Conservation (phyloP, 2,329 filamentous ascomycete genomes). For the Teratosphaeriaceae sp. region DNA sequence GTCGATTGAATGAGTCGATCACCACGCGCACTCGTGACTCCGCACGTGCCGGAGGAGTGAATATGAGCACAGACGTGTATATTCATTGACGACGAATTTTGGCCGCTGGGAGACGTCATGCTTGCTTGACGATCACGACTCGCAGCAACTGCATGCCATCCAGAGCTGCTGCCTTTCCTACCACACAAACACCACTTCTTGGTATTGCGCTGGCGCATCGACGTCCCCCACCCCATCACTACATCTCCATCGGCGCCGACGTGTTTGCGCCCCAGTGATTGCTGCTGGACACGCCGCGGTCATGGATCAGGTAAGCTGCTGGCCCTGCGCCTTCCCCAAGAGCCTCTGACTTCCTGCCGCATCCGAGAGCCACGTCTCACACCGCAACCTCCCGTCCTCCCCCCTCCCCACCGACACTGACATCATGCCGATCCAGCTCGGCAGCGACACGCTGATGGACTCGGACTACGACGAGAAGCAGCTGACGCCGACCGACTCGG, state of each 20-base stretch:
- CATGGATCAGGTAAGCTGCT: slow-evolving; percentile 15
- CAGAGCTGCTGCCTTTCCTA: too few species aligned
- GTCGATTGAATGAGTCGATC: too few species aligned
- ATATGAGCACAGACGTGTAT: too few species aligned
- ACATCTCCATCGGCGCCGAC: neutral
- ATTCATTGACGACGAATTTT: too few species aligned
- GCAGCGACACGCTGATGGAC: slow-evolving; percentile 58
- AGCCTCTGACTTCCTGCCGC: too few species aligned
- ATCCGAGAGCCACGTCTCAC: too few species aligned
- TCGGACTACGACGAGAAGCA: slow-evolving; percentile 57
- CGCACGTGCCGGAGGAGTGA: too few species aligned
- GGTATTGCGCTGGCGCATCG: slow-evolving; percentile 1
- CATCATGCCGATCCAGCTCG: slow-evolving; percentile 37
- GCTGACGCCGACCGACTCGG: slow-evolving; percentile 31
- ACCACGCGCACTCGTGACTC: too few species aligned
- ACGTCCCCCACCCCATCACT: neutral
- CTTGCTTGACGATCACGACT: too few species aligned
- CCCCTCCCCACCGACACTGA: neutral
- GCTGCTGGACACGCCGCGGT: too few species aligned
- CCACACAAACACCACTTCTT: too few species aligned
- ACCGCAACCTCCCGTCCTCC: neutral
- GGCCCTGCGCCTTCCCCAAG: too few species aligned
- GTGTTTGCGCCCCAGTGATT: slow-evolving; percentile 1
- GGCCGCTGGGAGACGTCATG: neutral
- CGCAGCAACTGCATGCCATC: neutral